phyloP scores from a whole-genome alignment of 1,284 basidiomycete species.

The Meira nashicola region DNA sequence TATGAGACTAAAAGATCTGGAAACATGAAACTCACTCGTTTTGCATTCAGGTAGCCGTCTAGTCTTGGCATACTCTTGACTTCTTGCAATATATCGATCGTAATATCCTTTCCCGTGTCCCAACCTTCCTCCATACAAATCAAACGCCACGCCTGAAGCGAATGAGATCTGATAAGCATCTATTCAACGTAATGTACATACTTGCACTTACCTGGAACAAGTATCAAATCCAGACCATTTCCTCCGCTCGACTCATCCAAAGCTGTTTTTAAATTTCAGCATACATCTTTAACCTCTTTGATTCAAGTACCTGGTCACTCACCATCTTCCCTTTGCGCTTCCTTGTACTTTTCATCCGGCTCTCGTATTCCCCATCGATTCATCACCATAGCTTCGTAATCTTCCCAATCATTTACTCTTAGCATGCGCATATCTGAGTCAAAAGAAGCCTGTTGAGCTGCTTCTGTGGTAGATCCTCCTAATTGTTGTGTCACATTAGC shows the following conservation, averaged over 20 bases:
- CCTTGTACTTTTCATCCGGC: conserved; percentile 34
- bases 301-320: conserved; percentile 7
- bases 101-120: conserved; percentile 56
- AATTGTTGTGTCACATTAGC: neutral
- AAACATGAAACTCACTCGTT: conserved; percentile 1
- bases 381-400: conserved; percentile 44
- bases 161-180: neutral
- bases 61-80: conserved; percentile 25
- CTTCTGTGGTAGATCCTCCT: neutral
- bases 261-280: conserved; percentile 21
- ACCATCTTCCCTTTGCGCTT: conserved; percentile 21
- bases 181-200: neutral
- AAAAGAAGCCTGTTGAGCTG: conserved; percentile 24
- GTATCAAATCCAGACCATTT: conserved; percentile 53
- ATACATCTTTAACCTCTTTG: neutral
- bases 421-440: conserved; percentile 54
- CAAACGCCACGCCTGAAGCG: conserved; percentile 46
- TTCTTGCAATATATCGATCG: conserved; percentile 50
- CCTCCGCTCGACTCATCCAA: conserved; percentile 39
- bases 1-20: neutral
- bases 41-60: conserved; percentile 18
- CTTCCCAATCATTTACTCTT: conserved; percentile 32
- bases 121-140: conserved; percentile 46
- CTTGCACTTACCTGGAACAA: conserved; percentile 45
- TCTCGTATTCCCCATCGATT: conserved; percentile 55